Conservation (phyloP, 345 rosid genomes). For the Brassica cretica region DNA sequence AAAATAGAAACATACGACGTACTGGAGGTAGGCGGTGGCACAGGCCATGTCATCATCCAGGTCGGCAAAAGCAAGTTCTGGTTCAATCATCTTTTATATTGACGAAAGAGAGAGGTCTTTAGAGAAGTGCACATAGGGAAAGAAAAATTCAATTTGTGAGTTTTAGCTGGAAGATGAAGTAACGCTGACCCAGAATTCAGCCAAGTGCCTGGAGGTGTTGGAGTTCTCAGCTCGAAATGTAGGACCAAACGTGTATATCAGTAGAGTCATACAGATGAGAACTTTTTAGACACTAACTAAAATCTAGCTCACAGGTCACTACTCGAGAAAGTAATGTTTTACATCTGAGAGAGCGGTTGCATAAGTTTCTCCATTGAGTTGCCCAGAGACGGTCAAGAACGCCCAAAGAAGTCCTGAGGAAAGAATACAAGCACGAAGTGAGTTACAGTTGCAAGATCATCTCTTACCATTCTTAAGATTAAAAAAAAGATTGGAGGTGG, state of each 20-base stretch:
- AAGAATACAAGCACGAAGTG: slow-evolving; percentile 3
- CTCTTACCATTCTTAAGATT: slow-evolving; percentile 10
- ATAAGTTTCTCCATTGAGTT: slow-evolving; percentile 96
- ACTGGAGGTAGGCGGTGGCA: slow-evolving; percentile 99
- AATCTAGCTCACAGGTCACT: slow-evolving; percentile 17
- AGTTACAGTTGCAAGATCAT: slow-evolving; percentile 9
- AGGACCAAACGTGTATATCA: slow-evolving; percentile 98
- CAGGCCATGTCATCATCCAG: slow-evolving; percentile 98
- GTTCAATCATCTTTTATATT: slow-evolving; percentile 84
- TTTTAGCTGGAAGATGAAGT: slow-evolving; percentile 10
- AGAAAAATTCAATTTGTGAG: slow-evolving; percentile 9
- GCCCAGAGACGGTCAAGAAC: slow-evolving; percentile 96
- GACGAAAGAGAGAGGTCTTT: slow-evolving; percentile 25
- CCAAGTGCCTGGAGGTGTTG: slow-evolving; percentile 90
- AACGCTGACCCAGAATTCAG: slow-evolving; percentile 88
- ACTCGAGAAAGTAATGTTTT: slow-evolving; percentile 29
- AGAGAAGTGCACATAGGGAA: slow-evolving; percentile 17
- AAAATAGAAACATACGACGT: slow-evolving; percentile 84
- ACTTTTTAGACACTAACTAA: neutral
- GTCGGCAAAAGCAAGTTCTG: slow-evolving; percentile 98
- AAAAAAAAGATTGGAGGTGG: slow-evolving; percentile 1
- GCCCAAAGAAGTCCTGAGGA: slow-evolving; percentile 94
- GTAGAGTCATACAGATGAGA: slow-evolving; percentile 25
- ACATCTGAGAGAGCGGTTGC: slow-evolving; percentile 98
- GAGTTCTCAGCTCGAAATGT: slow-evolving; percentile 98